A percentile compares a stretch with the other conserved stretches of the same genome.
Conservation (phyloP, 345 rosid species). For the Lepidium sativum region DNA sequence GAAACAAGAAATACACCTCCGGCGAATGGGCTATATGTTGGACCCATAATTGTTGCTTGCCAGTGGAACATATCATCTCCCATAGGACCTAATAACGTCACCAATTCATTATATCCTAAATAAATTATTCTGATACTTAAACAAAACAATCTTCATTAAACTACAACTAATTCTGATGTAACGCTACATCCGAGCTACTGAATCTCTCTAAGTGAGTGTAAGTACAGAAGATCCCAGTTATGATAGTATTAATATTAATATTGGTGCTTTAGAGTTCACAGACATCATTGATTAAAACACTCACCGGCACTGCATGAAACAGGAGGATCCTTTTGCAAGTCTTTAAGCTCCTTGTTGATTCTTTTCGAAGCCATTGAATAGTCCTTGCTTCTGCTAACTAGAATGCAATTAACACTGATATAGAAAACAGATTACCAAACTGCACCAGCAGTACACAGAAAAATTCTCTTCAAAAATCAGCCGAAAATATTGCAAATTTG, state of each 20-base stretch:
- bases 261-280: not conserved
- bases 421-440: not conserved
- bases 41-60: slow-evolving; percentile 86
- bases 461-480: not conserved
- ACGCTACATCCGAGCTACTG: not conserved
- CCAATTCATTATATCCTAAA: not conserved
- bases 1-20: slow-evolving; percentile 66
- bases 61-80: slow-evolving; percentile 71
- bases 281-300: not conserved
- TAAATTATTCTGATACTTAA: not conserved
- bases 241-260: not conserved
- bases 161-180: not conserved
- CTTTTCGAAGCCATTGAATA: slow-evolving; percentile 49
- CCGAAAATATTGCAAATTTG: not conserved
- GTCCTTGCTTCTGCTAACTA: slow-evolving; percentile 2
- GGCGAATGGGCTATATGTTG: slow-evolving; percentile 58
- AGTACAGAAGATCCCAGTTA: not conserved
- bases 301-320: slow-evolving; percentile 72
- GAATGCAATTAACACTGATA: not conserved
- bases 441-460: not conserved
- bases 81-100: slow-evolving; percentile 43
- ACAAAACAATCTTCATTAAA: not conserved
- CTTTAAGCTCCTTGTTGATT: slow-evolving; percentile 68
- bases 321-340: slow-evolving; percentile 69
- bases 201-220: not conserved